phyloP scores from a whole-genome alignment of 2,329 filamentous ascomycete species.

The Aspergillus amoenus region DNA sequence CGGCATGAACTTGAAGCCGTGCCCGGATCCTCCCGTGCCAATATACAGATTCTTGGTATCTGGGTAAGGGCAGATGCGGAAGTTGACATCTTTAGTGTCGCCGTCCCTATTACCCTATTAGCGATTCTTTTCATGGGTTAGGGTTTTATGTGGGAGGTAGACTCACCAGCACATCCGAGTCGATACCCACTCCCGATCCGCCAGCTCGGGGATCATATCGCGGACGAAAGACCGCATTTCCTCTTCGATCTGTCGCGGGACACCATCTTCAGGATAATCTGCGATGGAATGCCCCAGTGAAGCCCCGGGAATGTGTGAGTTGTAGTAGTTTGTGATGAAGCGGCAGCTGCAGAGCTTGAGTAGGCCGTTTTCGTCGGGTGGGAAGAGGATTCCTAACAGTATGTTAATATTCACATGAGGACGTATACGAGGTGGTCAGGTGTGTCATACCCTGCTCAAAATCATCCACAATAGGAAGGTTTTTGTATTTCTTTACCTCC shows the following conservation, averaged over 20 bases:
- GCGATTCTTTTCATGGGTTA: no score
- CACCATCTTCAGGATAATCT: neutral
- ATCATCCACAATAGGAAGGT: neutral
- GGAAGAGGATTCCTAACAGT: neutral
- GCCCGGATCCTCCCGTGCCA: neutral
- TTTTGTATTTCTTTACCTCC: neutral
- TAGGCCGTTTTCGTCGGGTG: neutral
- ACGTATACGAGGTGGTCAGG: no score
- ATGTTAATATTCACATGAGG: no score
- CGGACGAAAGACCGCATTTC: neutral
- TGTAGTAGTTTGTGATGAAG: constrained; percentile 5
- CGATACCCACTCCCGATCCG: neutral
- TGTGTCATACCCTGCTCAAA: neutral
- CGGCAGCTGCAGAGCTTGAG: neutral
- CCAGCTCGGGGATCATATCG: neutral
- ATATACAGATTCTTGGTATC: neutral
- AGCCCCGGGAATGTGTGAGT: neutral
- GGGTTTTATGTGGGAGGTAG: no score
- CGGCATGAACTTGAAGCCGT: neutral
- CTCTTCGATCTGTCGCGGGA: neutral
- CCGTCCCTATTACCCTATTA: neutral
- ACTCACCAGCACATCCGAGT: neutral
- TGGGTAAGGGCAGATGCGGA: neutral
- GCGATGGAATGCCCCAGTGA: neutral
- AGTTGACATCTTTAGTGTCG: neutral